These are phyloP conservation scores for Tanacetum coccineum DNA, from an alignment of 129 eudicot species.

Conservation along the genomic window DNA sequence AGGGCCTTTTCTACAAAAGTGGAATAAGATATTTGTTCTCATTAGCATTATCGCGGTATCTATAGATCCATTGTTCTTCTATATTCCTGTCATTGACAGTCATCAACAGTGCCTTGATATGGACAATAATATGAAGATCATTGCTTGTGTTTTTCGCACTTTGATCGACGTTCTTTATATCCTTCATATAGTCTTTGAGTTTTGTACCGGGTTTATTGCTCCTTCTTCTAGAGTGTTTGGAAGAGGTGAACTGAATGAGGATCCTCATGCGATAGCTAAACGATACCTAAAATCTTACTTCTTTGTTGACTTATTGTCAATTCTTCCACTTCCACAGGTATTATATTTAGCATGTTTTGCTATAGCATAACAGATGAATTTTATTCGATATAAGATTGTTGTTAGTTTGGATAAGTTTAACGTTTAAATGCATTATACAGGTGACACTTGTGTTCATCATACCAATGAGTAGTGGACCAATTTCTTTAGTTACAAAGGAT, in stretches of 20 bases:
- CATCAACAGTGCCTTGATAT: conserved; percentile 39
- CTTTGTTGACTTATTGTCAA: conserved; percentile 54
- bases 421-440: conserved; percentile 30
- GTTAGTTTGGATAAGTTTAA: background rate
- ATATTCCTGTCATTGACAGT: conserved; percentile 63
- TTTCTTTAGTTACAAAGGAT: conserved; percentile 55
- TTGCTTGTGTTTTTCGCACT: conserved; percentile 64
- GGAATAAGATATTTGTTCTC: conserved; percentile 83
- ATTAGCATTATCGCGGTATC: conserved; percentile 61
- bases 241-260: conserved; percentile 63
- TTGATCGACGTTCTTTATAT: conserved; percentile 55
- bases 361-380: too few species aligned
- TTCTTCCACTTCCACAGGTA: conserved; percentile 95
- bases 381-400: background rate
- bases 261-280: conserved; percentile 60
- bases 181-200: conserved; percentile 64
- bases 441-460: conserved; percentile 46
- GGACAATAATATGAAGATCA: conserved; percentile 54
- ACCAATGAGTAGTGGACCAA: conserved; percentile 28
- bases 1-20: conserved; percentile 54
- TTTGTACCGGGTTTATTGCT: conserved; percentile 69
- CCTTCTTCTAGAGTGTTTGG: conserved; percentile 77
- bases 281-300: conserved; percentile 63
- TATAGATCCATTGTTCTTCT: conserved; percentile 78
- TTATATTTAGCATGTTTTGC: too few species aligned